Evolutionary conservation across 169 alveolate species (phyloP), one percentile per base, ranked within the genome.

Genomic region (Babesia ovis): DNA sequence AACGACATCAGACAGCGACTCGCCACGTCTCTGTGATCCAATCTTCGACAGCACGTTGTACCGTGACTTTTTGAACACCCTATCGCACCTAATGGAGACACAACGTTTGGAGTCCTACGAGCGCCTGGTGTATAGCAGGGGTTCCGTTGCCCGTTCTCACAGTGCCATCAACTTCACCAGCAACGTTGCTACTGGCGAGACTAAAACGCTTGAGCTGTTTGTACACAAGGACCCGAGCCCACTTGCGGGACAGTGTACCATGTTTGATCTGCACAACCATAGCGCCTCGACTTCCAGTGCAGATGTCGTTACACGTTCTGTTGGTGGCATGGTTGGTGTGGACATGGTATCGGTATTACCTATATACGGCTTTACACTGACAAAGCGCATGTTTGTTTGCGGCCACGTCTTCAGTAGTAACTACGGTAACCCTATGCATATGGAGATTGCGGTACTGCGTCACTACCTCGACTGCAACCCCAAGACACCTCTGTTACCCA

Each of bases 371-470:
- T 64, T 32, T 46, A 25, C 20, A 4, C 27, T 29, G 25, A 42
- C 18, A 20, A 56, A 59, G 16, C 64, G 70, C 32, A 50, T 79
- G 53, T 46, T 23, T 29, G 58, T 68, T 34, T 56, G 60, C 23
- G 64, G 83, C 25, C 85, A 76, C 43, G 75, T 82, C 6, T 88
- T 88, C 56, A 84, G 69, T 56, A 79, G 58, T 59, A 80, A 84
- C 71, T 81, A 80, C 72, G 93, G 93, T 37, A 83, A 79, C 69
- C 68, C 82, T 54, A 55, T 60, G 42, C 90, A 88, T 32, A 68
- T 76, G n/a, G 75, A 81, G 50, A 42, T 88, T 14, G 68, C 87
- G n/a, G 86, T 88, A 23, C 37, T 80, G 68, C 59, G 88, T 23
- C 91, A 88, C 76, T 84, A 69, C 57, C 45, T 53, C 55, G 77